Percentiles rank a stretch among this genome's conserved stretches.
Conservation (phyloP, 306 rosid genomes). For the Lupinus albus region DNA sequence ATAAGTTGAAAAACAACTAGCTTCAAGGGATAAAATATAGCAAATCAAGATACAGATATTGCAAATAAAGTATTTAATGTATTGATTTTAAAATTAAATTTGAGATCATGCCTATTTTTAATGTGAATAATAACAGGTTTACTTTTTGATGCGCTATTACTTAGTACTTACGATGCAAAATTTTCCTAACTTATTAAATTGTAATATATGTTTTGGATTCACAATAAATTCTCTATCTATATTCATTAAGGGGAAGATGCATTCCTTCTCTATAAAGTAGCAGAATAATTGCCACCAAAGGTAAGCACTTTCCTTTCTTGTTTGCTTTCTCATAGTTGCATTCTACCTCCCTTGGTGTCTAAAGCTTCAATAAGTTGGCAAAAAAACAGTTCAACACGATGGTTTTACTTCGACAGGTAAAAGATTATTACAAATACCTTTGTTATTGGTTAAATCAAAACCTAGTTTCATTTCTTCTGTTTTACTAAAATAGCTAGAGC, state of each 20-base stretch:
- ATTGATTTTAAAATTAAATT: conserved; percentile 35
- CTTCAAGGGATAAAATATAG: not conserved
- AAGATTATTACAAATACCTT: not conserved
- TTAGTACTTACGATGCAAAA: not conserved
- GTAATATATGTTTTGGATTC: conserved; percentile 31
- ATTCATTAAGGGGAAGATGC: conserved; percentile 12
- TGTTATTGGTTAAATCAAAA: conserved; percentile 1
- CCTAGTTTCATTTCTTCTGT: conserved; percentile 23
- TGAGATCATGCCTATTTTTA: conserved; percentile 35
- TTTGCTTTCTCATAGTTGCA: not conserved
- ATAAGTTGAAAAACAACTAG: not conserved
- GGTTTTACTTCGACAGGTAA: conserved; percentile 51
- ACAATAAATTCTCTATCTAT: conserved; percentile 25
- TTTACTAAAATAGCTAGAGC: conserved; percentile 34
- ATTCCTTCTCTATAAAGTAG: conserved; percentile 15
- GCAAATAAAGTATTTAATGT: conserved; percentile 29
- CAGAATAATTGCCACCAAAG: conserved; percentile 27
- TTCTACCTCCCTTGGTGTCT: conserved; percentile 38
- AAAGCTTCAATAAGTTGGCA: conserved; percentile 22
- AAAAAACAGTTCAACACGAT: conserved; percentile 29
- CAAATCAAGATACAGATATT: not conserved
- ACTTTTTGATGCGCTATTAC: conserved; percentile 28
- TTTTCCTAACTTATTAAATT: conserved; percentile 26
- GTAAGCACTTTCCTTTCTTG: conserved; percentile 21
- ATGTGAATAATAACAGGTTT: conserved; percentile 25